Base-by-base conservation (phyloP, 140 eudicot species). In the Oenanthe javanica region DNA sequence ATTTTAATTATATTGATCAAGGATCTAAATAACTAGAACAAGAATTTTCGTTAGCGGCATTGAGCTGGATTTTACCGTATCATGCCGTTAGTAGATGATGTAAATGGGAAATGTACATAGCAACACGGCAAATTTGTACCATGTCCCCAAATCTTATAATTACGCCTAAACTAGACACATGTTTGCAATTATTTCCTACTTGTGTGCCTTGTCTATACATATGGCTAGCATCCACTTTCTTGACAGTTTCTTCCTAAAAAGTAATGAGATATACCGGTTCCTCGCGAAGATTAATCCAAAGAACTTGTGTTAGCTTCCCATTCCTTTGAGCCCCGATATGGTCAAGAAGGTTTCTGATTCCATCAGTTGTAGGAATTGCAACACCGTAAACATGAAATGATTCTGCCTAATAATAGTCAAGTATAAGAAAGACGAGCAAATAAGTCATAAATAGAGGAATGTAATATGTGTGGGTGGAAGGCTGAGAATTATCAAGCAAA, bases 251-350 rank as follows among this genome's bases (percentile, higher is more conserved):
- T 50, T 70, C 4, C 25, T 57, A 36, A 75, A 66, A 81, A 31
- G 79, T 5, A 42, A 84, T 52, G 74, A 72, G 79, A 51, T 72
- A 52, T 91, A 94, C 98, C 81, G 98, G 98, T 83, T 94, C 98
- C 86, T 94, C 98, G 4, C 98, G 96, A 50, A 94, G 96, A 77
- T 89, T 94, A 81, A 94, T 94, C 98, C 98, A 94, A 79, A 94
- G 94, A 61, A 92, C 87, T 80, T 86, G 90, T 77, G 89, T 87
- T 72, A 84, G 85, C 83, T 84, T 88, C 79, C 92, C 96, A 79
- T 85, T 86, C 55, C 82, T 52, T 87, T 86, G 92, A 79, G 97
- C 91, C 59, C 94, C 96, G 80, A 94, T 84, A 86, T 90, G 85
- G 55, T 88, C 89, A 78, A 94, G 97, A 88, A 94, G 96, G 87